phyloP scores from a whole-genome alignment of 768 basidiomycete species.

The Cyclocybe aegerita region DNA sequence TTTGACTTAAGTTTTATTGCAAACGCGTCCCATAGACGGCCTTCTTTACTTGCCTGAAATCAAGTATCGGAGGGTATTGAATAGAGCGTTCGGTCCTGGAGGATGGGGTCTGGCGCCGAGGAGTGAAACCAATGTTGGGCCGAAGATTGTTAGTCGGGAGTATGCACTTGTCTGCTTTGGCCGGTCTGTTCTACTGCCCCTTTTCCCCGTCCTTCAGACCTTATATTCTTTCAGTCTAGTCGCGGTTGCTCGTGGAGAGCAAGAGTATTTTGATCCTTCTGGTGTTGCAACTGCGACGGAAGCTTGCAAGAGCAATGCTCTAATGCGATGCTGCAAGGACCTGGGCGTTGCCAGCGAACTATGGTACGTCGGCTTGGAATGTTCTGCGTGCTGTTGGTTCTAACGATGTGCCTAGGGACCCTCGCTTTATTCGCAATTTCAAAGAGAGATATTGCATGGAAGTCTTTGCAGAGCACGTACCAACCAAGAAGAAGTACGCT shows the following conservation, averaged over 20 bases:
- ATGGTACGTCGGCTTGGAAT: slow-evolving; percentile 55
- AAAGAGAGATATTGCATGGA: slow-evolving; percentile 83
- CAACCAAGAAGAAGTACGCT: slow-evolving; percentile 89
- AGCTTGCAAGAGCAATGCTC: slow-evolving; percentile 92
- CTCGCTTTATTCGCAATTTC: slow-evolving; percentile 92
- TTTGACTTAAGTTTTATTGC: too few relatives aligned
- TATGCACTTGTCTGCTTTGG: slow-evolving; percentile 94
- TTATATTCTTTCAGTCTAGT: slow-evolving; percentile 59
- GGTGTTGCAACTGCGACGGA: slow-evolving; percentile 94
- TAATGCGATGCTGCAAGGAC: slow-evolving; percentile 98
- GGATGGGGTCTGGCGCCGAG: slow-evolving; percentile 97
- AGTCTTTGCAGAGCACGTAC: slow-evolving; percentile 79
- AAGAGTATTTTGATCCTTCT: slow-evolving; percentile 91
- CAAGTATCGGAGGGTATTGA: slow-evolving; percentile 89
- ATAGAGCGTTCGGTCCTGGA: slow-evolving; percentile 93
- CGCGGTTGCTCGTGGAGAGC: slow-evolving; percentile 89
- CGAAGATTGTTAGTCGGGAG: slow-evolving; percentile 87
- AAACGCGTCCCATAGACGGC: slow-evolving; percentile 57
- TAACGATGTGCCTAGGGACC: slow-evolving; percentile 62
- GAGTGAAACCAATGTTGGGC: slow-evolving; percentile 86
- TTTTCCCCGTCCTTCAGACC: neutral
- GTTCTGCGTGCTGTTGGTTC: neutral
- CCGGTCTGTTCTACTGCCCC: slow-evolving; percentile 51
- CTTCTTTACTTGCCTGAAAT: slow-evolving; percentile 96
- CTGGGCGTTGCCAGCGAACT: slow-evolving; percentile 94